Conservation (phyloP, 352 stramenopile species). For the Pythium insidiosum region DNA sequence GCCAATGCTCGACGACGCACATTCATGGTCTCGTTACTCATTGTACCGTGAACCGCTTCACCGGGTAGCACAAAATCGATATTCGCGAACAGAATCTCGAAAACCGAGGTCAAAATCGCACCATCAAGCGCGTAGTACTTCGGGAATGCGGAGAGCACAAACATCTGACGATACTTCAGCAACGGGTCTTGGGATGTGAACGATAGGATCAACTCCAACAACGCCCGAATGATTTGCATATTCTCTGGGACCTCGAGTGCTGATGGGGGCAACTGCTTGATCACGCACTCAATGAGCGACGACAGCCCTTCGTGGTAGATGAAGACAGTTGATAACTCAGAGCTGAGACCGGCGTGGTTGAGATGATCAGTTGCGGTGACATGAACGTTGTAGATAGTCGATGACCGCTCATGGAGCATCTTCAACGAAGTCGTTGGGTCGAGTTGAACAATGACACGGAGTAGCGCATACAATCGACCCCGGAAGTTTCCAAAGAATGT, state of each 20-base stretch:
- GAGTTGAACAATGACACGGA: slow-evolving; percentile 59
- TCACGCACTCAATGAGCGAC: slow-evolving; percentile 58
- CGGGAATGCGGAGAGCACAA: slow-evolving; percentile 56
- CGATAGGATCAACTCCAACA: slow-evolving; percentile 44
- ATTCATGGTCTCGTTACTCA: slow-evolving; percentile 66
- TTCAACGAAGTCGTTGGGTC: slow-evolving; percentile 36
- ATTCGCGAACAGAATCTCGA: slow-evolving; percentile 65
- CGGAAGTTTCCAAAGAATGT: slow-evolving; percentile 76
- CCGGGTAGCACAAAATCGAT: slow-evolving; percentile 67
- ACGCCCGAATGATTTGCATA: slow-evolving; percentile 27
- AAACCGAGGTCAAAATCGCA: slow-evolving; percentile 50
- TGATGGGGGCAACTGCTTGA: slow-evolving; percentile 54
- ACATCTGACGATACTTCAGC: slow-evolving; percentile 68
- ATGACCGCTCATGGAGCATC: slow-evolving; percentile 48
- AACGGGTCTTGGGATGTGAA: slow-evolving; percentile 51
- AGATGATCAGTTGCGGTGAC: slow-evolving; percentile 38
- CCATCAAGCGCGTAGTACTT: slow-evolving; percentile 71
- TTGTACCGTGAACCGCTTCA: slow-evolving; percentile 51
- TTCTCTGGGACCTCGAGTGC: slow-evolving; percentile 35
- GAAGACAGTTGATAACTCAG: slow-evolving; percentile 50
- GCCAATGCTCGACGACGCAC: slow-evolving; percentile 56
- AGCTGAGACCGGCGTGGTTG: slow-evolving; percentile 36
- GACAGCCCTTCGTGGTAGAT: slow-evolving; percentile 75
- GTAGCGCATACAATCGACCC: slow-evolving; percentile 61
- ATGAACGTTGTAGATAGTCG: slow-evolving; percentile 48